These are phyloP conservation scores for Purshia tridentata DNA, from an alignment of 306 rosid species.

Conservation along the genomic window DNA sequence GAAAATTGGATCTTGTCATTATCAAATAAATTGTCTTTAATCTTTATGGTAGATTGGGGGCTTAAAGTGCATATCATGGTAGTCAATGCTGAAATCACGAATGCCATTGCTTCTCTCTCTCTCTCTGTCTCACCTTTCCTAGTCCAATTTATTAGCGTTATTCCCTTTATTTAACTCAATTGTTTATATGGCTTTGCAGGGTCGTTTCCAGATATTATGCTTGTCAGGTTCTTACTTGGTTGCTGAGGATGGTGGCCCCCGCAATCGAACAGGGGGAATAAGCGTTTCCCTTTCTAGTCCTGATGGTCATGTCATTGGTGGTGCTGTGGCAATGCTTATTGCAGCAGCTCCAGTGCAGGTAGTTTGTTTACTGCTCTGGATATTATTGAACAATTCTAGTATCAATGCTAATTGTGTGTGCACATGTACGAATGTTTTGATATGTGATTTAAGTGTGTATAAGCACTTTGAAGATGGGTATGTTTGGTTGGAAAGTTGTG, in stretches of 20 bases:
- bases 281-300: constrained; percentile 84
- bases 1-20: neutral
- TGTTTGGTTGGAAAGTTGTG: neutral
- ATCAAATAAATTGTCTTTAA: neutral
- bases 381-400: neutral
- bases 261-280: constrained; percentile 74
- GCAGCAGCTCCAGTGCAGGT: constrained; percentile 95
- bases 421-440: neutral
- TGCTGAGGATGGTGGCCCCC: constrained; percentile 90
- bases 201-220: constrained; percentile 85
- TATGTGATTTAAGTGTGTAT: neutral
- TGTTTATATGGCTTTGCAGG: constrained; percentile 45
- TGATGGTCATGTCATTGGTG: constrained; percentile 87
- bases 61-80: neutral
- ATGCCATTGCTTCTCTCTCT: neutral
- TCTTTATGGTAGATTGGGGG: constrained; percentile 5
- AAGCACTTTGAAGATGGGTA: constrained; percentile 2
- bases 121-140: neutral
- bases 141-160: neutral
- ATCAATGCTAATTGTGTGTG: neutral
- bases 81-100: neutral
- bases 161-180: neutral
- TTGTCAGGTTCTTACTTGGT: constrained; percentile 97
- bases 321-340: constrained; percentile 70
- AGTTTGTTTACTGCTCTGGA: constrained; percentile 25